Percentiles rank a stretch among this genome's conserved stretches.
Conservation (phyloP, 1,284 basidiomycete species). For the Phylloboletellus chloephorus region DNA sequence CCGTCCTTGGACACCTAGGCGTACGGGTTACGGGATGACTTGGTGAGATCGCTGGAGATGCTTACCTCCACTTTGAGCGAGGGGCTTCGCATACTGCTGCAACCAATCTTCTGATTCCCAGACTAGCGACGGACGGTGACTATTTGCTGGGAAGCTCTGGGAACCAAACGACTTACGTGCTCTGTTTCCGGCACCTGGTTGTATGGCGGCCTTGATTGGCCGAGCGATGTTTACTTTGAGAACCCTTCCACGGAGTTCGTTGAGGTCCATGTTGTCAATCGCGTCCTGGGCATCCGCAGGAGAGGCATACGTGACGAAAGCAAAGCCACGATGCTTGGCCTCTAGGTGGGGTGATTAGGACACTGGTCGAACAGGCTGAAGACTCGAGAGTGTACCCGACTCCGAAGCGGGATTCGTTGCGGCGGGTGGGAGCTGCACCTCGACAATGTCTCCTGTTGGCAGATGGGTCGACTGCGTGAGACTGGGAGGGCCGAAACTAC, state of each 20-base stretch:
- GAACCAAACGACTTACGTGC: constrained; percentile 50
- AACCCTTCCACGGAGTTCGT: constrained; percentile 68
- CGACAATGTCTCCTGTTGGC: constrained; percentile 68
- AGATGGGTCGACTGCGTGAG: constrained; percentile 7
- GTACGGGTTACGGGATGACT: constrained; percentile 10
- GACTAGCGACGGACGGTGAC: constrained; percentile 41
- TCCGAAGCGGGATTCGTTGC: constrained; percentile 54
- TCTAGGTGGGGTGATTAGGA: constrained; percentile 37
- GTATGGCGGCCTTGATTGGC: constrained; percentile 61
- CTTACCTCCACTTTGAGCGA: constrained; percentile 65
- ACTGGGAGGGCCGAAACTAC: constrained; percentile 19
- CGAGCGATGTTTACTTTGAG: constrained; percentile 74
- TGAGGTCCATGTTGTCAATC: constrained; percentile 86
- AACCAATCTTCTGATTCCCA: constrained; percentile 88
- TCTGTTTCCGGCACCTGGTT: constrained; percentile 59
- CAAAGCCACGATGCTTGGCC: constrained; percentile 75
- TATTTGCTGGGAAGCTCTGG: neutral
- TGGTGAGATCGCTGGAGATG: constrained; percentile 12
- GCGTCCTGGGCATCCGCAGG: constrained; percentile 79
- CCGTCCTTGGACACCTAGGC: constrained; percentile 53
- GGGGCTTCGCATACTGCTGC: constrained; percentile 63
- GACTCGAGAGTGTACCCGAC: constrained; percentile 36
- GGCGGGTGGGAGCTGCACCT: constrained; percentile 72
- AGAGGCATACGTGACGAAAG: constrained; percentile 72
- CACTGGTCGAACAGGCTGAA: neutral